phyloP scores from a whole-genome alignment of 257 asterid species.

The Solanum neorickii region DNA sequence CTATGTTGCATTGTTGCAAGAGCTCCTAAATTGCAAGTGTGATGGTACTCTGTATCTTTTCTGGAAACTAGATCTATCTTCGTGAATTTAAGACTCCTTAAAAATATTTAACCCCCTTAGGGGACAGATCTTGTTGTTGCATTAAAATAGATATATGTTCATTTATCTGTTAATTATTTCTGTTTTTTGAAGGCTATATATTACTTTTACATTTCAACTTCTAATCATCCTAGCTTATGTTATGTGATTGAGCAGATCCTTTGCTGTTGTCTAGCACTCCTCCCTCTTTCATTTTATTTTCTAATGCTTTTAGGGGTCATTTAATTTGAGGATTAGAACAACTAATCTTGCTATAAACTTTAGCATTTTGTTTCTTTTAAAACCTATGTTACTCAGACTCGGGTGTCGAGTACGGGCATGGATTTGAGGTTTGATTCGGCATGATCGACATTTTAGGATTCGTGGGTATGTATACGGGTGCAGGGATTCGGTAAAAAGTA shows the following conservation, averaged over 20 bases:
- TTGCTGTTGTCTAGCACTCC: not conserved
- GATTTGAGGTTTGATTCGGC: not conserved
- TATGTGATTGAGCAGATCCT: not conserved
- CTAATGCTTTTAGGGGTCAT: not conserved
- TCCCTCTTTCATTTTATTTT: not conserved
- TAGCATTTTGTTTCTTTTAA: not conserved
- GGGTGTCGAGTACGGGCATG: not conserved
- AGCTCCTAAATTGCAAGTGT: not conserved
- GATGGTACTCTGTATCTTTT: not conserved
- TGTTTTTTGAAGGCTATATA: not conserved
- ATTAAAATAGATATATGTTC: not conserved
- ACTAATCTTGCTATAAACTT: not conserved
- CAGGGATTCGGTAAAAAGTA: not conserved
- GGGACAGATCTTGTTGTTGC: not conserved
- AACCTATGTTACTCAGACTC: not conserved
- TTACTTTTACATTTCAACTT: not conserved
- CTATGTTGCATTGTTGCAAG: not conserved
- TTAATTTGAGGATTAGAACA: not conserved
- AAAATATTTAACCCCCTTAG: not conserved
- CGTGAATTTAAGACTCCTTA: not conserved
- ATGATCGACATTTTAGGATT: not conserved
- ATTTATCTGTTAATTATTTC: not conserved
- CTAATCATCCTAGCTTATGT: not conserved
- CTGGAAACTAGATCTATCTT: not conserved
- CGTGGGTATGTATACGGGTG: not conserved